Evolutionary conservation across 1,284 basidiomycete genomes (phyloP).

Genomic region (Trametes sp.): DNA sequence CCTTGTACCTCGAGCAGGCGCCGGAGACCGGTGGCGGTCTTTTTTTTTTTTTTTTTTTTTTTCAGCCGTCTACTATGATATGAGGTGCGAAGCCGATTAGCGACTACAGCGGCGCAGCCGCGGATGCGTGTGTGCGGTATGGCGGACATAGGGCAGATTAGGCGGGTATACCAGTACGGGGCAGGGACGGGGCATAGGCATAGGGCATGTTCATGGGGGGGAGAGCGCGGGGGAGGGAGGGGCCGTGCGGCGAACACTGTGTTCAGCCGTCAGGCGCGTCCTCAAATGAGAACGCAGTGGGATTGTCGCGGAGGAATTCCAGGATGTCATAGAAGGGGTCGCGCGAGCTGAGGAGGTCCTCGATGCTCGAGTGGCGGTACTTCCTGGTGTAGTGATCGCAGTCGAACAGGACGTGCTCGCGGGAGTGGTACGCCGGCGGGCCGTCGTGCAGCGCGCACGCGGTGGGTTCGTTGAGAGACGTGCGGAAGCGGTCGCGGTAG

Average conservation of each 20-base stretch:
- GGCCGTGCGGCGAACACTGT: no score
- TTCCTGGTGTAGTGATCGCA: not conserved
- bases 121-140: no score
- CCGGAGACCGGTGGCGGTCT: conserved; percentile 74
- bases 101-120: no score
- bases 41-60: no score
- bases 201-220: no score
- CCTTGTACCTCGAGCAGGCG: conserved; percentile 92
- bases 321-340: not conserved
- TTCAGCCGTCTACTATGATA: no score
- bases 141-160: no score
- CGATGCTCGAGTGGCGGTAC: not conserved
- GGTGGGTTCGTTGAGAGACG: not conserved
- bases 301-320: not conserved
- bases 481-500: conserved; percentile 3
- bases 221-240: no score
- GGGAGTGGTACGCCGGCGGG: not conserved
- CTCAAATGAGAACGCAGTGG: not conserved
- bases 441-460: conserved; percentile 1
- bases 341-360: not conserved
- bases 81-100: no score
- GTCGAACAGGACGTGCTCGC: not conserved
- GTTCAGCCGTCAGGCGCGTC: not conserved
- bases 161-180: no score
- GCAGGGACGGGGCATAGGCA: no score